Conservation (phyloP, 1,284 basidiomycete species). For the Psilocybe mexicana region DNA sequence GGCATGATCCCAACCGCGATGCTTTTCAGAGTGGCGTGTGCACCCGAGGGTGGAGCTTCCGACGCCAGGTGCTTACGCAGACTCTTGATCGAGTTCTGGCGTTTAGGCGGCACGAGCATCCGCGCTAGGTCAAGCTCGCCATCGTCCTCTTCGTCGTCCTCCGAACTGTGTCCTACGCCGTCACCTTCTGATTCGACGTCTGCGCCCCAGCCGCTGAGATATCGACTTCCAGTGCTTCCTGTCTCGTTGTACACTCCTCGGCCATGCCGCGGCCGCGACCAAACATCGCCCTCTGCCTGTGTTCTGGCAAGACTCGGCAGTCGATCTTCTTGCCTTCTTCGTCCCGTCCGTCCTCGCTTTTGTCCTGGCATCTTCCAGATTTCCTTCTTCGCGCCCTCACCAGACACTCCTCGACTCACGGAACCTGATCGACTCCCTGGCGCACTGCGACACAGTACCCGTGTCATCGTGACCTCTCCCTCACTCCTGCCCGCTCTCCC, state of each 20-base stretch:
- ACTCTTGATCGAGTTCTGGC: slow-evolving; percentile 70
- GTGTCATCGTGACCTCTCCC: slow-evolving; percentile 50
- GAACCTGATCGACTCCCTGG: slow-evolving; percentile 51
- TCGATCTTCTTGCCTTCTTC: slow-evolving; percentile 16
- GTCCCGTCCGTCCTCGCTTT: background rate
- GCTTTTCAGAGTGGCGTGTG: slow-evolving; percentile 15
- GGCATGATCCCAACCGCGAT: slow-evolving; percentile 2
- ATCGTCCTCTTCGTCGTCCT: slow-evolving; percentile 49
- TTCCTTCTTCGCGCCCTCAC: slow-evolving; percentile 7
- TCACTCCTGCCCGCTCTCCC: slow-evolving; percentile 40
- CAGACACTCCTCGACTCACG: slow-evolving; percentile 30
- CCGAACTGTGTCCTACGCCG: background rate
- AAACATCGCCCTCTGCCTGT: slow-evolving; percentile 27
- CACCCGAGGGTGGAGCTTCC: slow-evolving; percentile 8
- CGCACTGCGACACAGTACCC: slow-evolving; percentile 65
- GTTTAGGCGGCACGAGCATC: slow-evolving; percentile 67
- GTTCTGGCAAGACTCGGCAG: slow-evolving; percentile 30
- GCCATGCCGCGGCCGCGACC: slow-evolving; percentile 6
- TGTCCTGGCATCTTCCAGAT: slow-evolving; percentile 7
- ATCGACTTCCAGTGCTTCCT: slow-evolving; percentile 7
- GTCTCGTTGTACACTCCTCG: background rate
- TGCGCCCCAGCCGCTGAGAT: slow-evolving; percentile 26
- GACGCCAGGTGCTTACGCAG: slow-evolving; percentile 53
- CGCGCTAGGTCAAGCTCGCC: slow-evolving; percentile 65
- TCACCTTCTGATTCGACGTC: slow-evolving; percentile 17